Evolutionary conservation across 2,329 filamentous ascomycete genomes (phyloP), one percentile per base, ranked within the genome.

Genomic region (Cytospora piceae): DNA sequence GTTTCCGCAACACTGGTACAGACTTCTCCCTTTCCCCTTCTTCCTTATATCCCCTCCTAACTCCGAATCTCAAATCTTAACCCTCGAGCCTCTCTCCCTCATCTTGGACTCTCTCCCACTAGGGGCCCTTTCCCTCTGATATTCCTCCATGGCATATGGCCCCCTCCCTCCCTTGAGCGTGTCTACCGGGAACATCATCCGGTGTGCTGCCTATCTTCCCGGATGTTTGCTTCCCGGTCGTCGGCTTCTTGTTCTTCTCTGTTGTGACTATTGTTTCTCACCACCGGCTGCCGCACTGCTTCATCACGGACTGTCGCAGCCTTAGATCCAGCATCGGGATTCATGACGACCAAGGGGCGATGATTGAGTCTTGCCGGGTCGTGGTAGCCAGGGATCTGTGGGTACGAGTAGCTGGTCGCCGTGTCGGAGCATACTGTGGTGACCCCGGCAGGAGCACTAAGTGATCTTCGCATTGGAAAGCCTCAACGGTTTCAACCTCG

Each of bases 321-420:
- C 27, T 49, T 39, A 4, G 57, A 59, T 22, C 57, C 57, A 7
- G 57, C 22, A 22, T 59, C 57, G 11, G 57, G 57, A 24, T 59
- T 59, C 29, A n/a, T 59, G 57, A 59, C 57, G 7, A 59, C 39
- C 39, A 59, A 24, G 39, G 39, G 57, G 11, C 57, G 37, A n/a
- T n/a, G 39, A 2, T 17, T 49, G 27, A 20, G 20, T 27, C 57
- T 42, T 24, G 57, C 57, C 32, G 57, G 57, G 42, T 59, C 29
- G 7, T 59, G 57, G 17, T 59, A 60, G n/a, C 29, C 29, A 20
- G 24, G 27, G 49, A 42, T 61, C 20, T 42, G 49, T 31, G 32
- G 24, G 8, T 53, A 54, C 34, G 49, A 54, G 22, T 54, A 46
- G 58, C 34, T 53, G 34, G 6, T 42, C 15, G 24, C 4, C 3